Base-by-base conservation (phyloP, 108 stramenopile genomes). In the Fistulifera pelliculosa region DNA sequence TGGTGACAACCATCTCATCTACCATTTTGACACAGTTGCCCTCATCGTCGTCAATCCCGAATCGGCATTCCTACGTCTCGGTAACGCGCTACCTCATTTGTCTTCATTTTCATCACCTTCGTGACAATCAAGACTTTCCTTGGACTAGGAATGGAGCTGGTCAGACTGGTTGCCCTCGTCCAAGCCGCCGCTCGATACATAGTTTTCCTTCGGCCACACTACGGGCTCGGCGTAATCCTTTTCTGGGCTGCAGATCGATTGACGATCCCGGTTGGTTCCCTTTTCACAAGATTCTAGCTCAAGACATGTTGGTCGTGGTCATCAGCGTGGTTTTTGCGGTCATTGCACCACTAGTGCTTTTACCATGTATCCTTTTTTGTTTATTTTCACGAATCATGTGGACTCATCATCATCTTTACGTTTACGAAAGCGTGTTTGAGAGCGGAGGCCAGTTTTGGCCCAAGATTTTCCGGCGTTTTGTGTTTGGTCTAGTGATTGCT, bases 391-490 rank as follows among this genome's bases (percentile, higher is more conserved):
- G 87, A 15, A 79, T 94, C 52, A 70, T 92, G 56, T 94, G 90
- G 87, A 92, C 89, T 17, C 94, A 94, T 61, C 94, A 94, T 35
- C 83, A 89, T 49, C 55, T 94, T 17, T 94, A 88, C 49, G 80
- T 91, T 2, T 94, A 92, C 60, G 94, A 94, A 64, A 81, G 83
- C 49, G 82, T 86, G 16, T 94, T 87, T 69, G 94, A 94, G 66
- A 87, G 86, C 50, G 94, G 94, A 53, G 93, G 93, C n/a, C 71
- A 80, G 60, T 92, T 90, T 55, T 94, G 88, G 90, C 94, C 94
- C 12, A 92, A 89, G 57, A 89, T 94, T 18, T 90, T 90, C 54
- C 83, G 90, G 22, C 75, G 94, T 1, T 90, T 90, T 60, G 75
- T 92, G 7, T 90, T 94, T 71, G 94, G 87, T 12, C 53, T 94